phyloP scores from a whole-genome alignment of 2,329 filamentous ascomycete genomes.

The Cordyceps javanica region DNA sequence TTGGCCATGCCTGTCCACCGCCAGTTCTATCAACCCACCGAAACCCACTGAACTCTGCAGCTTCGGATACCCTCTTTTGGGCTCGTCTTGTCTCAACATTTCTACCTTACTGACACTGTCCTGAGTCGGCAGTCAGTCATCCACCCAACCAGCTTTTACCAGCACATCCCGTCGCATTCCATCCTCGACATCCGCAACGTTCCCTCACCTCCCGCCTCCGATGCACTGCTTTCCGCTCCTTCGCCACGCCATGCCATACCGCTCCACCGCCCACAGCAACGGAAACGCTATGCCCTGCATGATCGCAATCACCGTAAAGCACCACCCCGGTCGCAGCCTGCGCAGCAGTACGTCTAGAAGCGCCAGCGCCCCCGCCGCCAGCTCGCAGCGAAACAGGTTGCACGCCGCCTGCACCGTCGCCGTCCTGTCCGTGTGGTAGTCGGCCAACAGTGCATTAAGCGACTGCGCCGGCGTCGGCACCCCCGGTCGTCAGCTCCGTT shows the following conservation, averaged over 20 bases:
- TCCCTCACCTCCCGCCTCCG: conserved; percentile 7
- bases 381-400: conserved; percentile 6
- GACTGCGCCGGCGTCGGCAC: neutral
- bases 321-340: neutral
- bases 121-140: no score
- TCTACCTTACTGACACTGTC: neutral
- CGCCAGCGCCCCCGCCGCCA: conserved; percentile 5
- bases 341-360: conserved; percentile 6
- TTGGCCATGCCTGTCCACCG: neutral
- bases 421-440: neutral
- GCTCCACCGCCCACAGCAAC: conserved; percentile 1
- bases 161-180: neutral
- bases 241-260: neutral
- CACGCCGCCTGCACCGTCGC: neutral
- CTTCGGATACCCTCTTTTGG: neutral
- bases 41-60: neutral
- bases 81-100: neutral
- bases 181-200: neutral
- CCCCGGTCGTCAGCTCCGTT: neutral
- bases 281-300: conserved; percentile 5
- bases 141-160: no score
- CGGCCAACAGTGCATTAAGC: neutral
- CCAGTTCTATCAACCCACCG: neutral
- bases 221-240: neutral
- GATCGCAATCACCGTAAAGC: conserved; percentile 5